Conservation (phyloP, 768 basidiomycete species). For the Amyloporia xantha region DNA sequence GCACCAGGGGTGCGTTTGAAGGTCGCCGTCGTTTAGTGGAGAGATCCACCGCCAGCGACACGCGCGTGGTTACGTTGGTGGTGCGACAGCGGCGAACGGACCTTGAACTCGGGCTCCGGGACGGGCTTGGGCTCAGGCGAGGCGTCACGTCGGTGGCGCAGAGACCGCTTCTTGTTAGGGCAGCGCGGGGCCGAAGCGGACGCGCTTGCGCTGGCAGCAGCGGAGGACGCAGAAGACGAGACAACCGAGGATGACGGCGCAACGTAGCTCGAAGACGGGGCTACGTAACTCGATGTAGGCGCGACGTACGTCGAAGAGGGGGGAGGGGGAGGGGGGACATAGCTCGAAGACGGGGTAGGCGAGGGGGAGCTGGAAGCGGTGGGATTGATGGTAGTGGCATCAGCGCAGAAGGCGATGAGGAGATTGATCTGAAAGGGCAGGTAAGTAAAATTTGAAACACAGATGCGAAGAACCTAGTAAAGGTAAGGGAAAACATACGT, state of each 20-base stretch:
- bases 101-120: background rate
- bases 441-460: background rate
- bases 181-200: background rate
- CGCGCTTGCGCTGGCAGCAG: background rate
- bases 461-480: background rate
- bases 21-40: too few relatives aligned
- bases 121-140: background rate
- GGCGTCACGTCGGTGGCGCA: too few relatives aligned
- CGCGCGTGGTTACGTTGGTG: background rate
- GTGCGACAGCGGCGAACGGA: background rate
- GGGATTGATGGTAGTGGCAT: constrained; percentile 20
- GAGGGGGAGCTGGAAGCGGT: constrained; percentile 3
- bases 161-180: background rate
- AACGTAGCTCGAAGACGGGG: background rate
- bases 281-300: background rate
- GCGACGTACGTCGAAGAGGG: constrained; percentile 1
- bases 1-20: too few relatives aligned
- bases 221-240: background rate
- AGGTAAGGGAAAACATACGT: too few relatives aligned
- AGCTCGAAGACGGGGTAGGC: background rate
- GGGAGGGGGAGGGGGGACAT: background rate
- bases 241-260: background rate
- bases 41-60: background rate
- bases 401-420: constrained; percentile 41
- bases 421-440: constrained; percentile 33